A percentile compares a stretch with the other conserved stretches of the same genome.
Conservation (phyloP, 768 basidiomycete species). For the Suillus paluster region DNA sequence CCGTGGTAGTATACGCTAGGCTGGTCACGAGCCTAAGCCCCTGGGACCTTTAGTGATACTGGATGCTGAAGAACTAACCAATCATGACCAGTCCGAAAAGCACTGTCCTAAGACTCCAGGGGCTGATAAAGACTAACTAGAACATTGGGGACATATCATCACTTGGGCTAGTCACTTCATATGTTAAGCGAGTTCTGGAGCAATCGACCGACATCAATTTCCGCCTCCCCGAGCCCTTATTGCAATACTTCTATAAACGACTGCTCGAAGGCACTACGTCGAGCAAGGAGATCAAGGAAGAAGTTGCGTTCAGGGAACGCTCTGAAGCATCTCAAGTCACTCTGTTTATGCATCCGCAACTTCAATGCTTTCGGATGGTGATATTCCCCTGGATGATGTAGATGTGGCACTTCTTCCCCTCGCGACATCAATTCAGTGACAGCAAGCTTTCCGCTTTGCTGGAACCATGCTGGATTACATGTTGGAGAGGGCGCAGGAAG, state of each 20-base stretch:
- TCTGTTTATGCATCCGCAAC: constrained; percentile 65
- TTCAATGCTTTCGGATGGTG: constrained; percentile 35
- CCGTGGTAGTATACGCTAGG: no score
- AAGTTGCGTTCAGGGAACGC: constrained; percentile 74
- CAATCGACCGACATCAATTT: constrained; percentile 91
- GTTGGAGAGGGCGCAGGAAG: constrained; percentile 68
- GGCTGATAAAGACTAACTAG: no score
- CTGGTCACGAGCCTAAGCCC: no score
- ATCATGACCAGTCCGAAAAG: no score
- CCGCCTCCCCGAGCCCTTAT: constrained; percentile 74
- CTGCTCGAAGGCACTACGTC: constrained; percentile 63
- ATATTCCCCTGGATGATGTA: constrained; percentile 64
- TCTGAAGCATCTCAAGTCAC: constrained; percentile 66
- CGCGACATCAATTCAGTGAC: constrained; percentile 73
- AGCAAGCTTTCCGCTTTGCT: constrained; percentile 90
- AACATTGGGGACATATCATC: no score
- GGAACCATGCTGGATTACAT: constrained; percentile 87
- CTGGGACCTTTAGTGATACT: no score
- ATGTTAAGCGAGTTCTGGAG: constrained; percentile 63
- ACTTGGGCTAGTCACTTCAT: no score
- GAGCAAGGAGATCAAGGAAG: constrained; percentile 53
- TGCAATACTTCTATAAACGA: constrained; percentile 66
- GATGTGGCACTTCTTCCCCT: constrained; percentile 76
- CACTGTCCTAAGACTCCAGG: no score
- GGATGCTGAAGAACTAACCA: no score